Evolutionary conservation across 1,284 basidiomycete genomes (phyloP).

Genomic region (Golubevia pallescens): DNA sequence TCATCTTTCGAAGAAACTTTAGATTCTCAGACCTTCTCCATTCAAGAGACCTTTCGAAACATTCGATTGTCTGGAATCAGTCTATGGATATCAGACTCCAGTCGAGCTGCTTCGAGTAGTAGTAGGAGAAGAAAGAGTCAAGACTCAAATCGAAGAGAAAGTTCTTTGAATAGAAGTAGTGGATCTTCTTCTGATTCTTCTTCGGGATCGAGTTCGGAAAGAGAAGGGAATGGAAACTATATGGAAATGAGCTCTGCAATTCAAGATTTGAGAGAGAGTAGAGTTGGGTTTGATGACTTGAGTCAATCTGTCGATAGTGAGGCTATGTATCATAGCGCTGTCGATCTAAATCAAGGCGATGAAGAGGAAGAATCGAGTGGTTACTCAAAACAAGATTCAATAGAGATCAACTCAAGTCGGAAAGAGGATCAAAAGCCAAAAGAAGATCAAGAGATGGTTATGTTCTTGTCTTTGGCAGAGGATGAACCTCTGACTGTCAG

Average conservation of each 20-base stretch:
- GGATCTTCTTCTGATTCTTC: background rate
- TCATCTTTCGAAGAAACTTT: no score
- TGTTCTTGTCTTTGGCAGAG: background rate
- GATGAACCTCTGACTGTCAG: background rate
- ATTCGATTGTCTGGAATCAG: no score
- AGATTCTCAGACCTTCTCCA: no score
- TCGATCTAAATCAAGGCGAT: background rate
- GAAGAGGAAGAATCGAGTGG: background rate
- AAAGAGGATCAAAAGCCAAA: background rate
- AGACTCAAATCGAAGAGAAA: no score
- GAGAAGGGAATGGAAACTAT: slow-evolving; percentile 1
- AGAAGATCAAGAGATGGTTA: background rate
- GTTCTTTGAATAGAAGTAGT: slow-evolving; percentile 4
- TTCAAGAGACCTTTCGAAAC: no score
- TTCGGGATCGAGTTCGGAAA: background rate
- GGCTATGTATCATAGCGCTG: background rate
- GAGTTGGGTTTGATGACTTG: background rate
- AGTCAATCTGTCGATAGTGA: background rate
- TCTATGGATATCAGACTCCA: no score
- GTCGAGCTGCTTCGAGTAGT: no score
- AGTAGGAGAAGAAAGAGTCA: no score
- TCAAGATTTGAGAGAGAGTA: slow-evolving; percentile 10
- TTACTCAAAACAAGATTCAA: no score
- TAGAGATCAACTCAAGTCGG: background rate
- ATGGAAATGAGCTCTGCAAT: slow-evolving; percentile 16